Evolutionary conservation across 305 asterid genomes (phyloP).

Genomic region (Fraxinus nigra): DNA sequence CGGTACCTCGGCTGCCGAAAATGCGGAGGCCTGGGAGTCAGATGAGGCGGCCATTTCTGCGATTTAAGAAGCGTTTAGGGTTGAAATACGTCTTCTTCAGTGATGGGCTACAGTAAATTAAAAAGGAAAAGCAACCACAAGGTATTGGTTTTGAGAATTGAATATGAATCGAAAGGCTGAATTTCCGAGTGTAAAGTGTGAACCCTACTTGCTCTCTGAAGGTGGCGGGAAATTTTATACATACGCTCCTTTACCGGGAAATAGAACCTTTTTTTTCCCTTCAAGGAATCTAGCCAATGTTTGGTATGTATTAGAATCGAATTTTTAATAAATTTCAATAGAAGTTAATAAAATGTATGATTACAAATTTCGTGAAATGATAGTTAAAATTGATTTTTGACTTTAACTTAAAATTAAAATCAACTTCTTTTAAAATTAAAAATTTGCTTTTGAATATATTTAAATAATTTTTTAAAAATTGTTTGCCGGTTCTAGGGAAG

Average conservation of each 20-base stretch:
- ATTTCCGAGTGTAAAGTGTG: not conserved
- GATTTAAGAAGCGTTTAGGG: not conserved
- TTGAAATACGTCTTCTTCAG: not conserved
- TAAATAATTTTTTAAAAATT: too few relatives aligned
- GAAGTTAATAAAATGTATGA: too few relatives aligned
- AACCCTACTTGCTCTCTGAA: not conserved
- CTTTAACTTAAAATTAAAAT: too few relatives aligned
- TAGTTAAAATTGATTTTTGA: too few relatives aligned
- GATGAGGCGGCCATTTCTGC: conserved; percentile 53
- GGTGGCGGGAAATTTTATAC: not conserved
- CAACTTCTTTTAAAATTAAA: too few relatives aligned
- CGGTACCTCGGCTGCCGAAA: conserved; percentile 79
- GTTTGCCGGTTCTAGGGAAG: too few relatives aligned
- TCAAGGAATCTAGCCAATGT: too few relatives aligned
- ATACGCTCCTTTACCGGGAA: not conserved
- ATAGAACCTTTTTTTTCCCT: not conserved
- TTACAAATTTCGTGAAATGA: too few relatives aligned
- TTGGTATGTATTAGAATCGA: too few relatives aligned
- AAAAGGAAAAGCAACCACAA: not conserved
- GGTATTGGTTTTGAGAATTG: not conserved
- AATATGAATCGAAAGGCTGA: not conserved
- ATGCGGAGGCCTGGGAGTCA: conserved; percentile 51
- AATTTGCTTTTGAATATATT: too few relatives aligned
- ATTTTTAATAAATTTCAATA: too few relatives aligned
- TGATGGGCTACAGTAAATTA: not conserved